A percentile compares a stretch with the other conserved stretches of the same genome.
Conservation (phyloP, 306 rosid species). For the Cicer arietinum region DNA sequence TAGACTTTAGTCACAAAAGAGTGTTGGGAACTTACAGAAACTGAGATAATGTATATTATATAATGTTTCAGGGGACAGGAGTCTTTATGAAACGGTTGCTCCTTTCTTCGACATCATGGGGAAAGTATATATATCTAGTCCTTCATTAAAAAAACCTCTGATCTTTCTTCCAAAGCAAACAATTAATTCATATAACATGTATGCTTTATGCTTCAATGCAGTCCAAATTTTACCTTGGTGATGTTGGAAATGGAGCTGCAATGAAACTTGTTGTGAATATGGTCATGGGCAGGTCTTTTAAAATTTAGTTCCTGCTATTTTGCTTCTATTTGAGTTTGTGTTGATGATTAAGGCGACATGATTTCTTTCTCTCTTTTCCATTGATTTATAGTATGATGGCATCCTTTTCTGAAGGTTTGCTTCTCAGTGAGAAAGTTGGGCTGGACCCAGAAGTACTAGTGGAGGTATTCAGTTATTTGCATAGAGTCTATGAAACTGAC, state of each 20-base stretch:
- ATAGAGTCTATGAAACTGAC: background rate
- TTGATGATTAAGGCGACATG: constrained; percentile 35
- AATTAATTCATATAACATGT: constrained; percentile 1
- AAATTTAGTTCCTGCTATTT: constrained; percentile 32
- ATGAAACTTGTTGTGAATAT: constrained; percentile 97
- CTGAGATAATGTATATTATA: constrained; percentile 50
- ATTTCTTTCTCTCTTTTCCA: constrained; percentile 34
- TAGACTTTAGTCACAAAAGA: constrained; percentile 27
- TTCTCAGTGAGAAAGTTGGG: constrained; percentile 87
- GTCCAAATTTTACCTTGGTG: constrained; percentile 94
- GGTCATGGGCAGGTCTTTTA: constrained; percentile 93
- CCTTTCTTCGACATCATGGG: constrained; percentile 91
- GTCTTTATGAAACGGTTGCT: constrained; percentile 72
- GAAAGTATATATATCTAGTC: constrained; percentile 65
- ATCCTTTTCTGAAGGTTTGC: constrained; percentile 93
- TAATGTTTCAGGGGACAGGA: constrained; percentile 79
- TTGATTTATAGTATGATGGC: constrained; percentile 86
- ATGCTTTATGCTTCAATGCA: constrained; percentile 50
- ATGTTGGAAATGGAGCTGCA: constrained; percentile 97
- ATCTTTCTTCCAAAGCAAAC: constrained; percentile 12
- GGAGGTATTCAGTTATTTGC: constrained; percentile 74
- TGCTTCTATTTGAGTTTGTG: constrained; percentile 34
- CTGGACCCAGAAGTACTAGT: constrained; percentile 81
- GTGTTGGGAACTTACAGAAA: constrained; percentile 39
- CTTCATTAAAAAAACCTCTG: background rate